Percentiles rank a stretch among this genome's conserved stretches.
These are phyloP conservation scores for Daedaleopsis sinensis DNA, from an alignment of 768 basidiomycete genomes.

Conservation along the genomic window DNA sequence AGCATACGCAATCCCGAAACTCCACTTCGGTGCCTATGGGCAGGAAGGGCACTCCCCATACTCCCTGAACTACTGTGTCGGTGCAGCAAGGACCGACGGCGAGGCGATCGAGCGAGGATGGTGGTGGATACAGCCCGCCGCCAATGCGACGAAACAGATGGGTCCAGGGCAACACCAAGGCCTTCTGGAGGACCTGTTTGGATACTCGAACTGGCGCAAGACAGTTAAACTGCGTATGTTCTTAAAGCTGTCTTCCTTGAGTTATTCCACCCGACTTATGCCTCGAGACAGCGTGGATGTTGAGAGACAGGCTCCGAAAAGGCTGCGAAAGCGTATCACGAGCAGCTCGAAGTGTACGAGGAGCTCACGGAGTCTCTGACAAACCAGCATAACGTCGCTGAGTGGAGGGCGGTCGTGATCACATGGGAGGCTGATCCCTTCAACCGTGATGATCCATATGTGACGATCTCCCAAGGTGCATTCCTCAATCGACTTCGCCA, in stretches of 20 bases:
- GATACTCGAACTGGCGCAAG: constrained; percentile 35
- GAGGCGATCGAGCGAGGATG: constrained; percentile 28
- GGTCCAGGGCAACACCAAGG: constrained; percentile 16
- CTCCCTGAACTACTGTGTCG: constrained; percentile 31
- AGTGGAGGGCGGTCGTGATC: no score
- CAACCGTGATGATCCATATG: no score
- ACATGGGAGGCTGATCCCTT: no score
- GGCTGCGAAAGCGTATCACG: no score
- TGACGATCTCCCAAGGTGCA: no score
- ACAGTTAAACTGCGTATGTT: constrained; percentile 26
- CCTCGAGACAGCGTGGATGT: constrained; percentile 7
- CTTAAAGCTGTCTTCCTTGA: no score
- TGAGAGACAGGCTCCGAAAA: background rate
- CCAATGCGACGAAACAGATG: constrained; percentile 22
- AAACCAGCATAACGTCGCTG: no score
- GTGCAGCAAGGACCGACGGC: constrained; percentile 23
- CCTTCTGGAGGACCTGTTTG: constrained; percentile 24
- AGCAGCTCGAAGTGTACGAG: no score
- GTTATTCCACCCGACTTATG: no score
- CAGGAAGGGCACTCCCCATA: constrained; percentile 24
- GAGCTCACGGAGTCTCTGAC: no score
- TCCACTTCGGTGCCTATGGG: constrained; percentile 35
- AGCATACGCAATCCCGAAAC: constrained; percentile 32
- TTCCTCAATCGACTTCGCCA: no score
- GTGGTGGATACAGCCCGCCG: constrained; percentile 13